Evolutionary conservation across 2,329 filamentous ascomycete genomes (phyloP).

Genomic region (Albifimbria verrucaria): DNA sequence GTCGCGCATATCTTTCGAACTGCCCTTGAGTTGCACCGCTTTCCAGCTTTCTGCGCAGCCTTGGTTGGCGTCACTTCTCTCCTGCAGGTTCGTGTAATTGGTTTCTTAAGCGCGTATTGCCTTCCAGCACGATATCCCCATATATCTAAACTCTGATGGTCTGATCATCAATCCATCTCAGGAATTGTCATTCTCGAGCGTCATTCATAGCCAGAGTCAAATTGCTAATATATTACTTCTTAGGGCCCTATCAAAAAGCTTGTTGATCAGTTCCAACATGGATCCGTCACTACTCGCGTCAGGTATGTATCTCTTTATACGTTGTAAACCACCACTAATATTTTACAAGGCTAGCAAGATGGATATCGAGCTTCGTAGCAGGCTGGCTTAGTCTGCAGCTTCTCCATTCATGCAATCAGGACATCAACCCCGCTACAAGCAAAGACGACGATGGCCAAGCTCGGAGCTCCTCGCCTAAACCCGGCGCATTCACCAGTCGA

Average conservation of each 20-base stretch:
- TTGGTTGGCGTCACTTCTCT: slow-evolving; percentile 58
- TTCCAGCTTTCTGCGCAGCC: slow-evolving; percentile 60
- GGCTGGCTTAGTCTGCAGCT: slow-evolving; percentile 56
- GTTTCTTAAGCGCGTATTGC: too few relatives aligned
- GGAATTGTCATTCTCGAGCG: too few relatives aligned
- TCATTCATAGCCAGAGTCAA: too few relatives aligned
- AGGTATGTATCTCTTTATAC: too few relatives aligned
- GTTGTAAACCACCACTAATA: too few relatives aligned
- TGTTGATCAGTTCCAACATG: not conserved
- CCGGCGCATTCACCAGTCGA: slow-evolving; percentile 55
- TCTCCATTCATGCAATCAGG: slow-evolving; percentile 46
- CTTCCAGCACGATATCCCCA: too few relatives aligned
- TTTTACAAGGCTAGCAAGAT: slow-evolving; percentile 57
- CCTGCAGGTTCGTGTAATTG: slow-evolving; percentile 50
- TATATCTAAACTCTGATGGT: too few relatives aligned
- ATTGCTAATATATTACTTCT: too few relatives aligned
- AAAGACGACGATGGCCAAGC: not conserved
- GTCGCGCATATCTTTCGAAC: slow-evolving; percentile 41
- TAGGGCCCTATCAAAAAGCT: not conserved
- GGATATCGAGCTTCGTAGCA: slow-evolving; percentile 56
- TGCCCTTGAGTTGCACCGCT: slow-evolving; percentile 53
- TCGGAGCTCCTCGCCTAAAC: slow-evolving; percentile 15
- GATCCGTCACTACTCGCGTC: not conserved
- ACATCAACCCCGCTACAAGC: not conserved
- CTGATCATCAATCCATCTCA: too few relatives aligned